Evolutionary conservation across 495 filamentous ascomycete genomes (phyloP), one percentile per base, ranked within the genome.

Genomic region (Trichoderma orchidacearum): DNA sequence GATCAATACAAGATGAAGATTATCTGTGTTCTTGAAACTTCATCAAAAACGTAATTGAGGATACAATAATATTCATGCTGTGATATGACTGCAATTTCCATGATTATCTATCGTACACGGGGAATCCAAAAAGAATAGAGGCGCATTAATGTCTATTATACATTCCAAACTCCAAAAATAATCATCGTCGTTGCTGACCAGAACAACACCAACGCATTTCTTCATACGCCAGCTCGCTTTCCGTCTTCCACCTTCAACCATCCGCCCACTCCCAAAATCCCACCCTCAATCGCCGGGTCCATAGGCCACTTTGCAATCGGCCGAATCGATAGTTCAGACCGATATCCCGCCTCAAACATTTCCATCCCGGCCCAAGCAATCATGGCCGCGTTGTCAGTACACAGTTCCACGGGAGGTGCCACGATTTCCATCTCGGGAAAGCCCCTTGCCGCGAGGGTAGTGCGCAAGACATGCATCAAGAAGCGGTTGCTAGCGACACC

Each of bases 331-430:
- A 91, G 61, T 21, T 76, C 74, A 17, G 80, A 85, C 51, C 71
- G 67, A 77, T 80, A 92, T 0, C 92, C 90, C 3, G 76, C 80
- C 66, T 90, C 82, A 57, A 76, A 96, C 89, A 97, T 95, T 73
- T 96, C 91, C 55, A 90, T 77, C 0, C 86, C 93, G 5, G 91
- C 78, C 93, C 93, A 98, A 0, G 86, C 92, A 61, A 96, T 90
- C 93, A 97, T 98, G n/a, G 89, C 89, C 15, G 91, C 93, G 72
- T 97, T 96, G 64, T 98, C 93, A 0, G 88, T 95, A 61, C 93
- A 96, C 59, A 91, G 72, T 50, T 74, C 70, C 21, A 77, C 64
- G 3, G 93, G 93, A 21, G 93, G 93, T 35, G 84, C 84, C 3
- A 83, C 66, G 12, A 97, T 61, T 28, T 73, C 57, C n/a, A 95